Base-by-base conservation (phyloP, 169 alveolate species). In the Cryptosporidium ubiquitum region DNA sequence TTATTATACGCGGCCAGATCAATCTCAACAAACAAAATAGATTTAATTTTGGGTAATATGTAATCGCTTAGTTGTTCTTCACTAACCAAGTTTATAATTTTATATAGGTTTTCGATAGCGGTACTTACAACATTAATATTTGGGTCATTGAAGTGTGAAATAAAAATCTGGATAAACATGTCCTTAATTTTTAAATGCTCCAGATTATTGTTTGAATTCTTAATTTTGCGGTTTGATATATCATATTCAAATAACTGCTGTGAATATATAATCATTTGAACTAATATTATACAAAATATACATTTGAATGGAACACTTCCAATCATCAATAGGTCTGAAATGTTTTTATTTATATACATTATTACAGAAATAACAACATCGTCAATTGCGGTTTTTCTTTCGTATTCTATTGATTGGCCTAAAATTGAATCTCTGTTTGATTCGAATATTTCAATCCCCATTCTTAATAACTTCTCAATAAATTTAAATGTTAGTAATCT, bases 371-470 rank as follows among this genome's bases (percentile, higher is more conserved):
- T 40, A 5, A 31, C 52, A 52, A 58, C 23, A 29, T 74, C 70
- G 23, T 52, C 86, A 18, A 74, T n/a, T 1, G 64, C 64, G 5
- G 69, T 4, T n/a, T 20, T 51, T 9, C 74, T 79, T 47, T 42
- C 47, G 23, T 29, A 42, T 52, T 71, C 84, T 16, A 44, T 69
- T 20, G 57, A 33, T 40, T 14, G 23, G 64, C 20, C 42, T 20
- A 33, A 69, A 2, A 6, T 29, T 5, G 3, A 18, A 33, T 35
- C 5, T 9, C 44, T 49, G 31, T 73, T 35, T 58, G 42, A 39
- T 55, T 73, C 85, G 12, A 37, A 73, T 23, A 58, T 23, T 37
- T 79, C 75, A 79, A 79, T 79, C 2, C 89, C 75, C 74, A 79
- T 39, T 18, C n/a, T 37, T 42, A 61, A 29, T 29, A 79, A 47